Evolutionary conservation across 139 green algal species (phyloP).

Genomic region (Monoraphidium neglectum): DNA sequence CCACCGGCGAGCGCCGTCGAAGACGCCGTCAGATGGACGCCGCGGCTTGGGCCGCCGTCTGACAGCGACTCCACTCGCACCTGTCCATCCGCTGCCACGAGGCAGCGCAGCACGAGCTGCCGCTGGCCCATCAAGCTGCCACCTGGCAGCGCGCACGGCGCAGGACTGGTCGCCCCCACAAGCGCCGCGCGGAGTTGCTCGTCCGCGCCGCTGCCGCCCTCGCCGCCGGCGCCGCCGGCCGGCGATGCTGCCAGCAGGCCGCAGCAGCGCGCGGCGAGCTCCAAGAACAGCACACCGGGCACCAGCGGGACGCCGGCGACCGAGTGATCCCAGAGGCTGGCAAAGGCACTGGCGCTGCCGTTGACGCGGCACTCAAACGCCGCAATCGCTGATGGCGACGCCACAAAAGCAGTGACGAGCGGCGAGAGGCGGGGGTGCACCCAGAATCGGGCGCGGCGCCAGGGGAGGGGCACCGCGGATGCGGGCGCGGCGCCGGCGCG

Average conservation of each 20-base stretch:
- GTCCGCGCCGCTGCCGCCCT: too few species aligned
- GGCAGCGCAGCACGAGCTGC: too few species aligned
- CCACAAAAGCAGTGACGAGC: not conserved
- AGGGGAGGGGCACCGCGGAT: not conserved
- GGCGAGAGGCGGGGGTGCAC: conserved; percentile 23
- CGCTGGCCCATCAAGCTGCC: too few species aligned
- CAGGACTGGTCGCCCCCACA: conserved; percentile 37
- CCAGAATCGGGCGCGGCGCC: conserved; percentile 27
- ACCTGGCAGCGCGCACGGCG: conserved; percentile 38
- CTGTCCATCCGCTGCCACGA: too few species aligned
- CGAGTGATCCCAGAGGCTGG: conserved; percentile 66
- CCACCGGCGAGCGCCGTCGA: too few species aligned
- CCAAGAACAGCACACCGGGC: conserved; percentile 71
- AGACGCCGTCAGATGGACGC: too few species aligned
- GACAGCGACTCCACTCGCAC: too few species aligned
- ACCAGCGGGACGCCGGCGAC: conserved; percentile 55
- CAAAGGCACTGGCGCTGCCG: not conserved
- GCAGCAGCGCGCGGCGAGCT: conserved; percentile 40
- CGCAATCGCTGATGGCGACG: too few species aligned
- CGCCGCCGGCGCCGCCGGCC: not conserved
- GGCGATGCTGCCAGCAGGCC: not conserved
- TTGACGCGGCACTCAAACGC: too few species aligned
- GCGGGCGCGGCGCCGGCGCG: not conserved
- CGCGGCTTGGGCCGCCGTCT: too few species aligned
- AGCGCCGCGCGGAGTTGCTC: conserved; percentile 32